Evolutionary conservation across 2,329 filamentous ascomycete genomes (phyloP).

Genomic region (Simplicillium sp.): DNA sequence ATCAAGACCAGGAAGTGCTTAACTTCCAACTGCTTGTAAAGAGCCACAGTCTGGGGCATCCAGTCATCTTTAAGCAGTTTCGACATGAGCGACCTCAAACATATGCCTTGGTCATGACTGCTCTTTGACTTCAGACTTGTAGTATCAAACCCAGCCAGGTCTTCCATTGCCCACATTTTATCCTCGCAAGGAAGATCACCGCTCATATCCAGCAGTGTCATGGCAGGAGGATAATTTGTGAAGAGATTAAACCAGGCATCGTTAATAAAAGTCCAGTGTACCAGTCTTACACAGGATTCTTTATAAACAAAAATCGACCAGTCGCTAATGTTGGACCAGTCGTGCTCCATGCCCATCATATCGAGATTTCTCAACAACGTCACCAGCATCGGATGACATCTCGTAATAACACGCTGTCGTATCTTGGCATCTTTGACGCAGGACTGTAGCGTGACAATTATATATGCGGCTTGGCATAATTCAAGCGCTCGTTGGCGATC

Average conservation of each 20-base stretch:
- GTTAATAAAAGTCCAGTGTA: slow-evolving; percentile 1
- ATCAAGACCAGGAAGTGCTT: no score
- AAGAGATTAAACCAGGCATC: slow-evolving; percentile 2
- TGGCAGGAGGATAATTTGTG: slow-evolving; percentile 1
- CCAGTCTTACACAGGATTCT: slow-evolving; percentile 1
- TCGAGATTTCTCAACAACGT: background rate
- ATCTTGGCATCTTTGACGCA: background rate
- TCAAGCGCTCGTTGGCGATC: background rate
- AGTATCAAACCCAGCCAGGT: no score
- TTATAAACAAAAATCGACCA: background rate
- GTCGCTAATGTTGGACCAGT: no score
- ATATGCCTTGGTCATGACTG: no score
- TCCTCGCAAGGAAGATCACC: background rate
- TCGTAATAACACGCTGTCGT: background rate
- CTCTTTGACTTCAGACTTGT: no score
- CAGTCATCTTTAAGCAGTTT: no score
- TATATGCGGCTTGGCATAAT: slow-evolving; percentile 14
- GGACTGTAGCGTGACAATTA: background rate
- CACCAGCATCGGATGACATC: background rate
- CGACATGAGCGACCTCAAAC: no score
- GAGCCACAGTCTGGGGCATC: no score
- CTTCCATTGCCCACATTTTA: background rate
- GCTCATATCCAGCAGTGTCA: background rate
- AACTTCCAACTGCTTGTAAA: no score
- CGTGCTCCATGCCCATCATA: background rate